phyloP scores from a whole-genome alignment of 305 asterid species.

The Fraxinus albicans region DNA sequence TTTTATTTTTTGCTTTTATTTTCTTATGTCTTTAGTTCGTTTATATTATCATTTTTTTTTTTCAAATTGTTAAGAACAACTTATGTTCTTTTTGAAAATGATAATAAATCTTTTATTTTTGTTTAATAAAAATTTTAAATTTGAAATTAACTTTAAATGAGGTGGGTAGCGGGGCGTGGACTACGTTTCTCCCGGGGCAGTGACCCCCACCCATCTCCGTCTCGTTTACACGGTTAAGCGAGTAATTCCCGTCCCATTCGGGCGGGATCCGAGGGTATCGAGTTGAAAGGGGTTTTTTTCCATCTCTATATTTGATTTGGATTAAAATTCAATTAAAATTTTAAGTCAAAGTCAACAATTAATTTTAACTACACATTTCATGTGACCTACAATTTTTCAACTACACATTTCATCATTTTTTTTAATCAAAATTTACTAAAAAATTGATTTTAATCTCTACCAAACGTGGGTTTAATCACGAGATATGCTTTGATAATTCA shows the following conservation, averaged over 20 bases:
- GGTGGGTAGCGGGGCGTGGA: neutral
- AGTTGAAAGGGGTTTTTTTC: neutral
- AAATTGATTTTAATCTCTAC: neutral
- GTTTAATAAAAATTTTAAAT: too few relatives aligned
- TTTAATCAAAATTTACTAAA: too few relatives aligned
- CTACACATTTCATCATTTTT: neutral
- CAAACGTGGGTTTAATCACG: neutral
- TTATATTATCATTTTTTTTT: neutral
- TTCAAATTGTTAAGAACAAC: neutral
- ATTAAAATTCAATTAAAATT: too few relatives aligned
- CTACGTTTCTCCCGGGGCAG: neutral
- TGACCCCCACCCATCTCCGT: neutral
- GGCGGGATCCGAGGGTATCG: neutral
- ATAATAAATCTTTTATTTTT: too few relatives aligned
- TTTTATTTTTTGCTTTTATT: too few relatives aligned
- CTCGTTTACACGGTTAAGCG: neutral
- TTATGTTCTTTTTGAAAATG: neutral
- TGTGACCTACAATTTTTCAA: neutral
- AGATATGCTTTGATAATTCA: neutral
- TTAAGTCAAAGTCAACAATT: neutral
- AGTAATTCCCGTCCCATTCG: neutral
- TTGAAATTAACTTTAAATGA: too few relatives aligned
- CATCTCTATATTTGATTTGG: neutral
- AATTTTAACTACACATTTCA: too few relatives aligned
- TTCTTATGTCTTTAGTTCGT: too few relatives aligned